Evolutionary conservation across 345 rosid species (phyloP), one percentile per base, ranked within the genome.

Genomic region (Bruguiera gymnorhiza): DNA sequence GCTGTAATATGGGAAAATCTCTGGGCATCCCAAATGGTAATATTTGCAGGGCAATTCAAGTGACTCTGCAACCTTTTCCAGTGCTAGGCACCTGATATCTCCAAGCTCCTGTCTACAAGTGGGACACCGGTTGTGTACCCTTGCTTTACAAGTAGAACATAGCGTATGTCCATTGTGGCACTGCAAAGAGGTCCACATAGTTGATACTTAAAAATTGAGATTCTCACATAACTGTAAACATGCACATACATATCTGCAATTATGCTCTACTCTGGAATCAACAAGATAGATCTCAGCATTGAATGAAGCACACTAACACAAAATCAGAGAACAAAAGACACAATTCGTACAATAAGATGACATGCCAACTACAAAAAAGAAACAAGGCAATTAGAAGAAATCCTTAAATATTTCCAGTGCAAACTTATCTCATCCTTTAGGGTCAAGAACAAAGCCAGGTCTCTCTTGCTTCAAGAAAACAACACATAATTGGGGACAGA

Each of bases 21-120:
- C 89, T 27, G 94, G 91, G 71, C 94, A 89, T 23, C 95, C 95
- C 62, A 87, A 80, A 63, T 68, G 73, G 83, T 80, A 86, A 69
- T 61, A 84, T 84, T 89, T 89, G 92, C 95, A 89, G 54, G 92
- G 90, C 63, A 89, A 71, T 83, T 87, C 95, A 64, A 89, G 92
- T 21, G 94, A 89, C 78, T 89, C 94, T 0, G 94, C 94, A 30
- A 89, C 91, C 75, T 86, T 89, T 79, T 89, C 95, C 56, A 89
- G 77, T 56, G 95, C 95, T 76, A 89, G 82, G 72, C 96, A 89
- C 71, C 96, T 83, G 66, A 89, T 89, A 67, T 89, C 96, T 56
- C 96, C 96, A 32, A 89, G 96, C 74, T 89, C 92, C 80, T 84
- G 89, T 62, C 92, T 78, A 69, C 95, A 89, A 6, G 95, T 89